Base-by-base conservation (phyloP, 2,329 filamentous ascomycete genomes). In the Calonectria pseudoturangicola region DNA sequence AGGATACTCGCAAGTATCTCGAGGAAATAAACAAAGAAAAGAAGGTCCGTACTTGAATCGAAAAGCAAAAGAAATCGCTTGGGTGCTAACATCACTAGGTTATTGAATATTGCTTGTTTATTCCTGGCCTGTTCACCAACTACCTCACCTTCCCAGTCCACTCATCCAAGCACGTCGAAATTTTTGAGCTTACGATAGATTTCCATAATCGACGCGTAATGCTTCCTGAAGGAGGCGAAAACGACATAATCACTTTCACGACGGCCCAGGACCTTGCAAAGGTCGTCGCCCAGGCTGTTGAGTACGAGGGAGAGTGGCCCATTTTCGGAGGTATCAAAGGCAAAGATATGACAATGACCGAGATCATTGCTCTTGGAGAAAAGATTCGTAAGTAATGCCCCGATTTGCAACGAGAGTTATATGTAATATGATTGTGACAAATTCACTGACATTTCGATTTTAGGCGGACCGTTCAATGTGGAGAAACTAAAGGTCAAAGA, bases 91-190 rank as follows among this genome's bases (percentile, higher is more conserved):
- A 0, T 1, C 3, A 1, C 0, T 3, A 90, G 88, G 82, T 89
- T 4, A 82, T 92, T 7, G 88, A 92, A 71, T 92, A 92, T 79
- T 87, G 83, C 0, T 81, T 91, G 0, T 91, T 92, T 75, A 88
- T 91, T 45, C 88, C 88, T 0, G 89, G 88, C 0, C 75, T 90
- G 1, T 90, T 91, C 76, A 76, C 88, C 28, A 85, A 92, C 78
- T 91, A 91, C 81, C 83, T 91, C 41, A 88, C 87, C 1, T 86
- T 82, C 64, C 89, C 90, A 0, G 78, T 88, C 69, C 83, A 85
- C 50, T 86, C 89, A 0, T 79, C 86, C 8, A 87, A 85, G 43
- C 82, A 88, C 39, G 76, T 91, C 0, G 75, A 81, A 1, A 80
- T 84, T 0, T 77, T 87, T 2, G 80, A 87, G 18, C 83, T 74